These are phyloP conservation scores for Wallemia ichthyophaga DNA, from an alignment of 1,284 basidiomycete species.

Conservation along the genomic window DNA sequence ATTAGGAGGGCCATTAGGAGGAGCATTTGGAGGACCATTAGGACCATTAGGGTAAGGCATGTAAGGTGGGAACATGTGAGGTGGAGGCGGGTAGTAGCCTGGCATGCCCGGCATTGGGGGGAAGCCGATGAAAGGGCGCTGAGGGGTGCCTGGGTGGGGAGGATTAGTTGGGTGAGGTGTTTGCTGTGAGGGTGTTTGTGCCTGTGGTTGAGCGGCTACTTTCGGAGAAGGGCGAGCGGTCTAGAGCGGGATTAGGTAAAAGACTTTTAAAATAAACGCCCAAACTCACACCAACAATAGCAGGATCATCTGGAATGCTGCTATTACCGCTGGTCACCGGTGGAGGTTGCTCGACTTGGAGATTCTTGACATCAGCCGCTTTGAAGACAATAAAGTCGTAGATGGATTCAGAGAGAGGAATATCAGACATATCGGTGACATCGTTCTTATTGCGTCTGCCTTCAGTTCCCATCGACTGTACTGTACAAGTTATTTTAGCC, in stretches of 20 bases:
- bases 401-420: neutral
- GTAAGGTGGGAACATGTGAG: no score
- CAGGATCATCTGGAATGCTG: neutral
- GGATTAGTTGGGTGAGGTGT: no score
- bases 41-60: no score
- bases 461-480: neutral
- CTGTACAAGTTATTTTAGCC: neutral
- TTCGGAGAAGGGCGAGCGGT: neutral
- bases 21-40: no score
- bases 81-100: no score
- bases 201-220: neutral
- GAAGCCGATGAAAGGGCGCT: no score
- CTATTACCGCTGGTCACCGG: neutral
- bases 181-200: neutral
- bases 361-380: conserved; percentile 1
- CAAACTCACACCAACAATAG: neutral
- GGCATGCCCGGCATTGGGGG: no score
- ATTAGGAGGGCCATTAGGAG: no score
- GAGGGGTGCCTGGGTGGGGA: no score
- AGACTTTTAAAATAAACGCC: neutral
- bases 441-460: neutral
- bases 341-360: neutral
- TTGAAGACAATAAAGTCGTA: conserved; percentile 1
- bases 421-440: no score
- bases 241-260: neutral